Evolutionary conservation across 2,329 filamentous ascomycete species (phyloP), one percentile per base, ranked within the genome.

Genomic region (Zalaria obscura): DNA sequence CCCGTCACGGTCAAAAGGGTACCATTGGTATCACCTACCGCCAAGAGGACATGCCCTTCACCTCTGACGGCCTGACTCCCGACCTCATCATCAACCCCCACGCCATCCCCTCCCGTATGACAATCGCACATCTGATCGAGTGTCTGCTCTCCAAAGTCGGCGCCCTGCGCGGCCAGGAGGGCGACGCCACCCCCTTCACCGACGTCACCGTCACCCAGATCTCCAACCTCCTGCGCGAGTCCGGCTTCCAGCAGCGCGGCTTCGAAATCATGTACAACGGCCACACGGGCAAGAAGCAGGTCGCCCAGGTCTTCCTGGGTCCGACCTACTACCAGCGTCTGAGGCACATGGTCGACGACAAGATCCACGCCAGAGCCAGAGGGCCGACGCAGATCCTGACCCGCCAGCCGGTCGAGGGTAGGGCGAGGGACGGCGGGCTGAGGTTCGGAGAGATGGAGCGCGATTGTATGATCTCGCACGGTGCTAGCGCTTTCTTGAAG

Each of bases 381-480:
- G 91, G 93, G 31, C 91, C 91, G 1, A 84, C 94, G 25, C 91
- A 98, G 66, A 98, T 98, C 56, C 76, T 98, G 67, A 98, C 91
- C 3, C 75, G 93, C 44, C 91, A 98, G 64, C 91, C 91, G 11
- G 91, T 98, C 9, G 91, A 98, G 67, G 91, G 91, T 82, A 84
- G 93, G 76, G 91, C 91, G 3, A 74, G 93, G 65, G 93, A 98
- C 60, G 91, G 91, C 74, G 91, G 91, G 70, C 75, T 98, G 36
- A 89, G 93, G 60, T 98, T 98, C 77, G 91, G 91, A 79, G 91
- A 98, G 72, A 98, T 98, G 91, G 93, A 98, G 67, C 89, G 93
- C 69, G 93, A 98, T 76, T 98, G 91, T 63, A 98, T 98, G 91
- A 98, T 98, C 69, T 87, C 93, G n/a, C 93, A 98, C 61, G 91